Base-by-base conservation (phyloP, 148 eudicot genomes). In the Arctostaphylos glauca region DNA sequence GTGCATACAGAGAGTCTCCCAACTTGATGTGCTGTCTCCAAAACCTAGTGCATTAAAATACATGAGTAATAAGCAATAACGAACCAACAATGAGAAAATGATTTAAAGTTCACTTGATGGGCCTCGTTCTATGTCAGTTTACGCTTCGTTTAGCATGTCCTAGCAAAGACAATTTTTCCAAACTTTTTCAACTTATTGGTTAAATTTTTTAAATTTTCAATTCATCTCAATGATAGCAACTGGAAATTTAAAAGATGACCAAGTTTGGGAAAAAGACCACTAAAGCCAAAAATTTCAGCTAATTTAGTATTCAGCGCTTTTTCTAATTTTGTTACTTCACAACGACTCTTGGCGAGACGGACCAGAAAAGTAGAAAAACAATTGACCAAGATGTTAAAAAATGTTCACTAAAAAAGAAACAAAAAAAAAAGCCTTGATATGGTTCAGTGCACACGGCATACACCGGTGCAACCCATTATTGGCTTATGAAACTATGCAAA, bases 11-110 rank as follows among this genome's bases (percentile, higher is more conserved):
- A 96, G 80, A 88, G 81, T 88, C 98, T 90, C 56, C 95, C 93
- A 49, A 92, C 98, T 87, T 96, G 94, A 67, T 93, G 95, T 23
- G 97, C 94, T 21, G 94, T 90, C 60, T 93, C 98, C 79, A 89
- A 84, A 77, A 96, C 98, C 99, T 96, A 88, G 25, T 52, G 16
- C 25, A 77, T 13, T 3, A 48, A 38, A 48, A 5, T 21, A 19
- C 15, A 9, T 19, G 23, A 25, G 23, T 23, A 80, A 49, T 25
- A 76, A 54, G 79, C 62, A 54, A 54, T 38, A 14, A 43, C 49
- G 31, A 73, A 73, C 52, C 76, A 47, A 73, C 8, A 71, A 44
- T 52, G 76, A 44, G 21, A 46, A 31, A 31, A 31, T 31, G 38
- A 31, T 31, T 31, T 31, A 31, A 31, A 73, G 21, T 73, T 73